These are phyloP conservation scores for Coleophoma cylindrospora DNA, from an alignment of 2,329 filamentous ascomycete species.

Conservation along the genomic window DNA sequence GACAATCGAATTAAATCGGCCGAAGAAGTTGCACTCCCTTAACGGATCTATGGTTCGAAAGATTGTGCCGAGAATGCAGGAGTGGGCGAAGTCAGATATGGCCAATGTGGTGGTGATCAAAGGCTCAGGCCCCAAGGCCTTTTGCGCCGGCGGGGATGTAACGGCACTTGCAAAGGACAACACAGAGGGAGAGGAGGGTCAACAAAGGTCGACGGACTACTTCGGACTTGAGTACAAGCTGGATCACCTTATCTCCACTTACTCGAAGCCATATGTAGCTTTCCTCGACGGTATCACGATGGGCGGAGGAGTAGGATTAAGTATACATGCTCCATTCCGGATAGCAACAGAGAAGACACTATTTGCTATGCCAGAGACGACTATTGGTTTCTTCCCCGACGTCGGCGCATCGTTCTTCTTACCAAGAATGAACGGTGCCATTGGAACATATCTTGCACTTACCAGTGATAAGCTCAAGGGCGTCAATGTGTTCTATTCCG, in stretches of 20 bases:
- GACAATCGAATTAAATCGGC: conserved; percentile 90
- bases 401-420: conserved; percentile 96
- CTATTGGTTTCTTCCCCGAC: conserved; percentile 97
- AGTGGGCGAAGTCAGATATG: conserved; percentile 94
- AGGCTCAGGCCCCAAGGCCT: conserved; percentile 76
- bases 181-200: conserved; percentile 60
- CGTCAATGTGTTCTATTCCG: conserved; percentile 82
- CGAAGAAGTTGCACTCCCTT: conserved; percentile 85
- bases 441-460: conserved; percentile 89
- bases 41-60: conserved; percentile 94
- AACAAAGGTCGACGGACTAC: conserved; percentile 73
- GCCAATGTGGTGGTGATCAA: conserved; percentile 92
- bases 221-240: conserved; percentile 95
- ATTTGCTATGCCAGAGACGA: conserved; percentile 98
- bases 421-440: conserved; percentile 76
- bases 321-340: conserved; percentile 89
- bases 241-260: conserved; percentile 92
- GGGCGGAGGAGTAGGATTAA: conserved; percentile 93
- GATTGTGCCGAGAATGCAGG: conserved; percentile 80
- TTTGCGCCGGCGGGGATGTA: conserved; percentile 94
- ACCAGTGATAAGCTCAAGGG: conserved; percentile 82
- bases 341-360: conserved; percentile 94
- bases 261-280: conserved; percentile 86
- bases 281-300: conserved; percentile 99
- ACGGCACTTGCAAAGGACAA: conserved; percentile 72